Conservation (phyloP, 2,329 filamentous ascomycete species). For the Diplodia corticola region DNA sequence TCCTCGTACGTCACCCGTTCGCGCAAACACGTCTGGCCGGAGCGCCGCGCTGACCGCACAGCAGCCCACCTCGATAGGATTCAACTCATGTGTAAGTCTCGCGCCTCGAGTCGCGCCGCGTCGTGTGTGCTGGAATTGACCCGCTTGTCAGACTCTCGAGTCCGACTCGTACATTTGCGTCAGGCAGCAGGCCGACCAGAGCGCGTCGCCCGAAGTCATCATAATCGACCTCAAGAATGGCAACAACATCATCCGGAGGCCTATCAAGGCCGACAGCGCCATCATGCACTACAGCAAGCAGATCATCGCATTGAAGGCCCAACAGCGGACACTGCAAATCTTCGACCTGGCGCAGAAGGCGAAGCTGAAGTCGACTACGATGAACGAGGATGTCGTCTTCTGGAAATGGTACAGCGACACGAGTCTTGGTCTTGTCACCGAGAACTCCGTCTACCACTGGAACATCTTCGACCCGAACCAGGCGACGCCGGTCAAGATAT, state of each 20-base stretch:
- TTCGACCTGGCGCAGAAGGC: conserved; percentile 92
- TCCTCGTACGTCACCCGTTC: conserved; percentile 44
- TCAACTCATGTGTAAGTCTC: conserved; percentile 77
- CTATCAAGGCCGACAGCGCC: conserved; percentile 98
- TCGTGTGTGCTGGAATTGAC: conserved; percentile 25
- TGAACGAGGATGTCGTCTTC: conserved; percentile 97
- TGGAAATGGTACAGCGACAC: conserved; percentile 99
- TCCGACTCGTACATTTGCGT: conserved; percentile 96
- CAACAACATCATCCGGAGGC: conserved; percentile 90
- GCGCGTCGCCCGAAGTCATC: conserved; percentile 86
- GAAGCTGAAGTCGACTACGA: conserved; percentile 94
- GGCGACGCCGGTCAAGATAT: conserved; percentile 78
- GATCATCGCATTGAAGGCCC: conserved; percentile 94
- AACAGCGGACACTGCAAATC: conserved; percentile 92
- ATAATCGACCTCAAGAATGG: conserved; percentile 97
- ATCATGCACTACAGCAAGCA: conserved; percentile 99
- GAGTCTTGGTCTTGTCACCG: conserved; percentile 85
- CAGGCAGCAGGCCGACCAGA: conserved; percentile 77
- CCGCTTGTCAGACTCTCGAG: conserved; percentile 75
- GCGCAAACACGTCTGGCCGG: conserved; percentile 21
- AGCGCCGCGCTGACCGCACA: conserved; percentile 31
- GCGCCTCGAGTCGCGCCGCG: not conserved
- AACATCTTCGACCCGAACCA: conserved; percentile 87
- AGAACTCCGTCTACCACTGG: conserved; percentile 93
- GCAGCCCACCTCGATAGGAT: conserved; percentile 72